phyloP scores from a whole-genome alignment of 2,329 filamentous ascomycete species.

The Penicillium sp. region DNA sequence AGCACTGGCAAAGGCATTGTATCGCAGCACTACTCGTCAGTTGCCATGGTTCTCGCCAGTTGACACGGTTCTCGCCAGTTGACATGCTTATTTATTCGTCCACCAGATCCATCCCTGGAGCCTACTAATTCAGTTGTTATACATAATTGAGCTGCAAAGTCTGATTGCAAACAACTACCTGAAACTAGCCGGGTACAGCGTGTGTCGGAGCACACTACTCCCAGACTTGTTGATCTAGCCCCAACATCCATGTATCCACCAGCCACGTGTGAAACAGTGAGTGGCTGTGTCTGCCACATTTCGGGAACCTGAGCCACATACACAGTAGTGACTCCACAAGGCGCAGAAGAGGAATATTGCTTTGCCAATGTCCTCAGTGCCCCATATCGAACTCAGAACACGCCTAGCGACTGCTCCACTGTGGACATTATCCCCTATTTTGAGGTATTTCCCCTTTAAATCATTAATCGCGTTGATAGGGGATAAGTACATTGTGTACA shows the following conservation, averaged over 20 bases:
- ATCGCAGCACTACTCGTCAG: too few species aligned
- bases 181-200: not conserved
- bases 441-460: not conserved
- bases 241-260: not conserved
- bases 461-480: not conserved
- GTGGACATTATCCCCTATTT: not conserved
- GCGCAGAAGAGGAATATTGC: not conserved
- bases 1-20: too few species aligned
- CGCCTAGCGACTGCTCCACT: conserved; percentile 4
- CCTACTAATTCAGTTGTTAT: too few species aligned
- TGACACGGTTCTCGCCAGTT: too few species aligned
- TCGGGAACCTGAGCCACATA: conserved; percentile 16
- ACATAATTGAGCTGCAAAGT: too few species aligned
- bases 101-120: too few species aligned
- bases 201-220: conserved; percentile 1
- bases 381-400: not conserved
- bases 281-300: conserved; percentile 21
- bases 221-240: not conserved
- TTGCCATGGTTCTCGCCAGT: too few species aligned
- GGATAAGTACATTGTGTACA: not conserved
- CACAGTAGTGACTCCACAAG: conserved; percentile 17
- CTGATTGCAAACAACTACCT: not conserved
- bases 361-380: too few species aligned
- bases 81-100: too few species aligned
- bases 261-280: conserved; percentile 24